Base-by-base conservation (phyloP, 208 protist species). In the Crithidia bombi region DNA sequence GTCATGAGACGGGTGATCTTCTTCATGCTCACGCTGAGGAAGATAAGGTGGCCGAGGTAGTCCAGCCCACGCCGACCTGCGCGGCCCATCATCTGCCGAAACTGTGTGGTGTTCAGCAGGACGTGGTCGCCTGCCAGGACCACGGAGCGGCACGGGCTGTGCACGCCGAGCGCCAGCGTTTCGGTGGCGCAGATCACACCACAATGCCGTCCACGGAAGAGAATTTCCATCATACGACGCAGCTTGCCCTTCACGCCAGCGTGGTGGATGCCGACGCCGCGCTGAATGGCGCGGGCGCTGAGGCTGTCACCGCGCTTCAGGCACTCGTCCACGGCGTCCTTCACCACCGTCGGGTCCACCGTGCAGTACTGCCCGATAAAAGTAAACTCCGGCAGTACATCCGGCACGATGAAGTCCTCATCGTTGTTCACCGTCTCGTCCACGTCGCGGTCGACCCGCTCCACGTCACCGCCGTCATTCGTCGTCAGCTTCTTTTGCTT, bases 31-130 rank as follows among this genome's bases (percentile, higher is more conserved):
- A 99, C 76, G 41, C 96, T 95, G 30, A 98, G 66, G 73, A 98
- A 98, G 55, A 98, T 73, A 47, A 98, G 90, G 69, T 98, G 85
- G 41, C 98, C 98, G 41, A 95, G 77, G 79, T 83, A 82, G 75
- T 98, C 97, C 43, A 96, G 85, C n/a, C 98, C 98, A 83, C 98
- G 88, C 28, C 98, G 90, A 19, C 98, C 98, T 19, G 98, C 97
- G 69, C 98, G 90, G 41, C 98, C 98, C 75, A 93, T 91, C 96
- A 98, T 98, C 76, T 99, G 98, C 23, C 95, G 86, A 73, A 97
- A 98, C 59, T 94, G 85, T 38, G 97, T 89, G 51, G 95, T 81
- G 73, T 98, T 96, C 21, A 98, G 88, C 66, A 96, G 81, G 35
- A 96, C 79, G 57, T 90, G 82, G 65, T 98, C 96, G 65, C 94